Percentiles rank a stretch among this genome's conserved stretches.
Evolutionary conservation across 192 early-diverging fungal genomes (phyloP).

Genomic region (Allomyces arbusculus): DNA sequence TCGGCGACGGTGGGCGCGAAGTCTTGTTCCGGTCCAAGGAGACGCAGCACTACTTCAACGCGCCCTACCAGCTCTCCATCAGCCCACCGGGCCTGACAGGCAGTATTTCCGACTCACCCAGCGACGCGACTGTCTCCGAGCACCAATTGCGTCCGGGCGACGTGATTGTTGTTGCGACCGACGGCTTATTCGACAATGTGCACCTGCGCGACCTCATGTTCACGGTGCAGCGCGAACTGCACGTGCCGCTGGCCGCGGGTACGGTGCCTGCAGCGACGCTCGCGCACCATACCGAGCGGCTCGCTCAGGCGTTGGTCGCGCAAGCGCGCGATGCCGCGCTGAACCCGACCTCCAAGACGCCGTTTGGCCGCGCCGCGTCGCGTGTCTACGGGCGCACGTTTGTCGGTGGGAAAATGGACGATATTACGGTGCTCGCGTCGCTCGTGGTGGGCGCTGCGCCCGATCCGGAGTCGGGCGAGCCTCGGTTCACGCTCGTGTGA

Average conservation of each 20-base stretch:
- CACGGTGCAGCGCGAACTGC: not conserved
- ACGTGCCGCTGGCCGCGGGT: not conserved
- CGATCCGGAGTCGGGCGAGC: no score
- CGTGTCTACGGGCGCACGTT: not conserved
- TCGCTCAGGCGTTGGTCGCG: not conserved
- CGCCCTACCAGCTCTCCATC: conserved; percentile 6
- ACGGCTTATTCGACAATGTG: conserved; percentile 8
- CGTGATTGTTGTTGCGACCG: conserved; percentile 6
- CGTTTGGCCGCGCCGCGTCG: not conserved
- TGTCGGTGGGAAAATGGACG: not conserved
- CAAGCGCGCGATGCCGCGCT: not conserved
- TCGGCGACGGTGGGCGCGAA: not conserved
- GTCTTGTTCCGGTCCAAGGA: conserved; percentile 4
- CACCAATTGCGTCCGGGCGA: conserved; percentile 5
- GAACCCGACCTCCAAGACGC: not conserved
- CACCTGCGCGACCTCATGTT: not conserved
- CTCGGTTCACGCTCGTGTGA: no score
- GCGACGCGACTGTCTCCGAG: conserved; percentile 1
- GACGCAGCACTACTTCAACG: conserved; percentile 8
- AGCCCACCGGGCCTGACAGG: conserved; percentile 4
- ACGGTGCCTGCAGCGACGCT: not conserved
- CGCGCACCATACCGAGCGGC: not conserved
- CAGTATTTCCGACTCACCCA: conserved; percentile 2
- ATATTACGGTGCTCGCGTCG: not conserved
- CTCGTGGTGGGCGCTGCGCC: not conserved